These are phyloP conservation scores for Tricholomella constricta DNA, from an alignment of 768 basidiomycete genomes.

Conservation along the genomic window DNA sequence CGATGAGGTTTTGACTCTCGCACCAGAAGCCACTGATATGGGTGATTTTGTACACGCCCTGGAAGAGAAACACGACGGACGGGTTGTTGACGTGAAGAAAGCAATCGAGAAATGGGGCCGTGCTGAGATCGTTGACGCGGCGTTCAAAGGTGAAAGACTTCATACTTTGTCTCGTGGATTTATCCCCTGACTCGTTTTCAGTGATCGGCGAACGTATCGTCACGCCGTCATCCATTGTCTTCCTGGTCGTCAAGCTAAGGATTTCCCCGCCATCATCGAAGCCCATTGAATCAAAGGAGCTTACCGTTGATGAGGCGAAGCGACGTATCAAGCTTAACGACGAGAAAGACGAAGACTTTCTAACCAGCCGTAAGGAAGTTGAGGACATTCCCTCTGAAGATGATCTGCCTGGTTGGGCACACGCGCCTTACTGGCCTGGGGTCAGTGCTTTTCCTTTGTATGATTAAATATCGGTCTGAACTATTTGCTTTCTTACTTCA, in stretches of 20 bases:
- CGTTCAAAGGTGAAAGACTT: slow-evolving; percentile 73
- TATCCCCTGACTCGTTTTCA: slow-evolving; percentile 26
- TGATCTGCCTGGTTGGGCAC: slow-evolving; percentile 61
- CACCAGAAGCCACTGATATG: slow-evolving; percentile 41
- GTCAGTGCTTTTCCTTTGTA: slow-evolving; percentile 44
- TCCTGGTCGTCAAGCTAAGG: slow-evolving; percentile 82
- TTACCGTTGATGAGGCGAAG: slow-evolving; percentile 50
- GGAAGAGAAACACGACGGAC: slow-evolving; percentile 52
- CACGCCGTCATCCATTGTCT: slow-evolving; percentile 86
- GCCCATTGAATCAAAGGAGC: slow-evolving; percentile 37
- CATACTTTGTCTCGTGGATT: not conserved
- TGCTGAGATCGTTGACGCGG: slow-evolving; percentile 77
- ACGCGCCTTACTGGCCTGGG: slow-evolving; percentile 91
- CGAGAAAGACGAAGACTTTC: slow-evolving; percentile 70
- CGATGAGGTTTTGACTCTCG: slow-evolving; percentile 44
- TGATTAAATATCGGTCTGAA: not conserved
- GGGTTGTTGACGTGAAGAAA: slow-evolving; percentile 58
- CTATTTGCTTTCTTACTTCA: slow-evolving; percentile 28
- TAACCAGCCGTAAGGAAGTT: slow-evolving; percentile 58
- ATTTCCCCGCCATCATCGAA: slow-evolving; percentile 54
- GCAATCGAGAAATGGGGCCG: slow-evolving; percentile 71
- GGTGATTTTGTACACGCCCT: slow-evolving; percentile 49
- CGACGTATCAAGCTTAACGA: slow-evolving; percentile 49
- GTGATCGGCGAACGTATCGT: slow-evolving; percentile 91
- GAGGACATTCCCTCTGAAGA: slow-evolving; percentile 56